phyloP scores from a whole-genome alignment of 2,329 filamentous ascomycete species.

The Epichloe elymi region DNA sequence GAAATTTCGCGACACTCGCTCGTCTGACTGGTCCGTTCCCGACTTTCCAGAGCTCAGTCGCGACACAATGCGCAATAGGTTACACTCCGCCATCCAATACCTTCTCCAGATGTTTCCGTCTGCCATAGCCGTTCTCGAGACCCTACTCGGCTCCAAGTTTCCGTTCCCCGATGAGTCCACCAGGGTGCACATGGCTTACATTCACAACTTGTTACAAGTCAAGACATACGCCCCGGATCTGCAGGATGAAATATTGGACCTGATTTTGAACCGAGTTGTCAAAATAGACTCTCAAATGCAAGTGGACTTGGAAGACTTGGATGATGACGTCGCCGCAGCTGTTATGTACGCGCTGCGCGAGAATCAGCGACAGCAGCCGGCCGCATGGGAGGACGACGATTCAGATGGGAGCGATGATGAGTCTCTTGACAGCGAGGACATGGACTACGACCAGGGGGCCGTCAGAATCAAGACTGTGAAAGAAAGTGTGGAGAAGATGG shows the following conservation, averaged over 20 bases:
- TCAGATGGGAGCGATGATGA: conserved; percentile 54
- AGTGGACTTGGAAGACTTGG: conserved; percentile 80
- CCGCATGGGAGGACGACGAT: conserved; percentile 35
- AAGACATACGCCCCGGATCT: conserved; percentile 67
- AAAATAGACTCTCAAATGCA: conserved; percentile 95
- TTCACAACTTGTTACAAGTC: conserved; percentile 69
- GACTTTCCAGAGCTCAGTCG: conserved; percentile 47
- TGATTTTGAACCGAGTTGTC: conserved; percentile 76
- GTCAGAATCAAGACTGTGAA: conserved; percentile 58
- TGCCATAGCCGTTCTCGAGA: conserved; percentile 55
- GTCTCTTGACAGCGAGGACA: conserved; percentile 57
- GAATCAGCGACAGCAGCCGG: conserved; percentile 11
- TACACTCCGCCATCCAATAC: conserved; percentile 65
- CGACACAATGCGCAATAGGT: conserved; percentile 53
- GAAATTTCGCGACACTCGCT: conserved; percentile 49
- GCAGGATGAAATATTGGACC: conserved; percentile 64
- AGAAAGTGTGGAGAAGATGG: conserved; percentile 80
- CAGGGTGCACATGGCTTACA: conserved; percentile 73
- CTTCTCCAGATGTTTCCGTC: conserved; percentile 73
- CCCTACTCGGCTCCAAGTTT: conserved; percentile 54
- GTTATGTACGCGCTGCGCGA: conserved; percentile 41
- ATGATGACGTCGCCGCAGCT: conserved; percentile 71
- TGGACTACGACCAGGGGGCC: conserved; percentile 49
- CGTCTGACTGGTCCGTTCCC: conserved; percentile 33
- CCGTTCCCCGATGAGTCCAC: conserved; percentile 66